Base-by-base conservation (phyloP, 345 rosid genomes). In the Physaria fendleri region DNA sequence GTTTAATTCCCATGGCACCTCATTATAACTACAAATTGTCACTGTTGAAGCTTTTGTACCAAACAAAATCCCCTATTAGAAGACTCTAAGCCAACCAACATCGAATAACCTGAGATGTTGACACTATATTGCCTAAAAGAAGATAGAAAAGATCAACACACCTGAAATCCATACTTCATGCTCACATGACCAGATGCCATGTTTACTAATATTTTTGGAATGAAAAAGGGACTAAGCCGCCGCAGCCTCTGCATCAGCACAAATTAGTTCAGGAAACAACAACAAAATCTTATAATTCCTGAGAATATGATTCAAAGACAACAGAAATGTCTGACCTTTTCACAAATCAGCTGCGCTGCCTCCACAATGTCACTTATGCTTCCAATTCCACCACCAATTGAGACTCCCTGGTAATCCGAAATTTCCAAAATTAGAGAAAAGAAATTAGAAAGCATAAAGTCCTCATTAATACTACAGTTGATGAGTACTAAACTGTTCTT, bases 161-260 rank as follows among this genome's bases (percentile, higher is more conserved):
- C 97, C 97, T 85, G 94, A 69, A 93, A 93, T 62, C 94, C 97
- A 63, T 89, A 87, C 72, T 78, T 87, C 82, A 89, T 93, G 82
- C 99, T 89, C 67, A 89, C 91, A 27, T 89, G 97, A 71, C 97
- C 97, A 30, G 99, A 85, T 18, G 98, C 87, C 98, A 88, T 92
- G 83, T 85, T 89, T 59, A 93, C 86, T 60, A 93, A 74, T 79
- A 93, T 93, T 33, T 96, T 69, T 18, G 99, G 99, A 46, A 89
- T 84, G 80, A 93, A 93, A 70, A 79, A 93, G 3, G 99, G 99
- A 74, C 99, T 89, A 47, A 92, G 84, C 71, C 95, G 79, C 32
- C 90, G 91, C 72, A 83, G 77, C 40, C 78, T 79, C 99, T 92
- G 90, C 72, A 66, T 52, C 39, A 56, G 15, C 34, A 27, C 14